These are phyloP conservation scores for Fusarium sp. DNA, from an alignment of 2,329 filamentous ascomycete species.

Conservation along the genomic window DNA sequence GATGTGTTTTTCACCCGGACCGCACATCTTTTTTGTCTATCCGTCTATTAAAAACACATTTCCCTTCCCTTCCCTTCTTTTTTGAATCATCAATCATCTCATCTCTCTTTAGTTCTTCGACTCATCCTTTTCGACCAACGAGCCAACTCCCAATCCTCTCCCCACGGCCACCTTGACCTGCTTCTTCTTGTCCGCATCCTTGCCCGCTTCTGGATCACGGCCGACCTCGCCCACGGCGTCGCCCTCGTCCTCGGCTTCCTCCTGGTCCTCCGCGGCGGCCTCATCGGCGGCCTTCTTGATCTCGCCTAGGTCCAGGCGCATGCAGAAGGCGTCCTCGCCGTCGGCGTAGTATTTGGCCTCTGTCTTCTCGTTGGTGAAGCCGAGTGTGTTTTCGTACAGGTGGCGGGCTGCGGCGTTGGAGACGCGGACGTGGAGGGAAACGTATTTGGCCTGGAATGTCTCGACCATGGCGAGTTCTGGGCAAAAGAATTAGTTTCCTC, in stretches of 20 bases:
- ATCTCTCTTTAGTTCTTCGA: constrained; percentile 49
- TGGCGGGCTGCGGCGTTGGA: constrained; percentile 92
- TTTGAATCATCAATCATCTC: not conserved
- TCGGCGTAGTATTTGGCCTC: constrained; percentile 96
- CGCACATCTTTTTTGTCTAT: constrained; percentile 45
- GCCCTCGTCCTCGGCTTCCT: constrained; percentile 70
- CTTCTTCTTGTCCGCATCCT: constrained; percentile 54
- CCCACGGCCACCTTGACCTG: constrained; percentile 91
- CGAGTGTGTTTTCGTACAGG: constrained; percentile 91
- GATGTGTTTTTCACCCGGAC: constrained; percentile 29
- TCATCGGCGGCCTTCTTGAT: constrained; percentile 65
- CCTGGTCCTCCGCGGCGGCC: constrained; percentile 58
- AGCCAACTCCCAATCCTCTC: constrained; percentile 81
- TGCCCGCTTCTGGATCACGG: constrained; percentile 57
- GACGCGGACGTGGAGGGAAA: constrained; percentile 94
- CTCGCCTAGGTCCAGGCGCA: constrained; percentile 85
- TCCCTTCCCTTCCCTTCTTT: not conserved
- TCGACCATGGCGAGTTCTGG: constrained; percentile 96
- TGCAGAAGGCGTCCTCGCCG: constrained; percentile 94
- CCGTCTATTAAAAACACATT: constrained; percentile 43
- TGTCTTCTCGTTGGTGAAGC: constrained; percentile 88
- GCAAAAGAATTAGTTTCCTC: not conserved
- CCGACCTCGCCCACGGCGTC: constrained; percentile 77
- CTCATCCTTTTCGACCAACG: constrained; percentile 80
- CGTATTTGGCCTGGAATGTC: constrained; percentile 90